Evolutionary conservation across 441 rosid genomes (phyloP).

Genomic region (Bruguiera hainesii): DNA sequence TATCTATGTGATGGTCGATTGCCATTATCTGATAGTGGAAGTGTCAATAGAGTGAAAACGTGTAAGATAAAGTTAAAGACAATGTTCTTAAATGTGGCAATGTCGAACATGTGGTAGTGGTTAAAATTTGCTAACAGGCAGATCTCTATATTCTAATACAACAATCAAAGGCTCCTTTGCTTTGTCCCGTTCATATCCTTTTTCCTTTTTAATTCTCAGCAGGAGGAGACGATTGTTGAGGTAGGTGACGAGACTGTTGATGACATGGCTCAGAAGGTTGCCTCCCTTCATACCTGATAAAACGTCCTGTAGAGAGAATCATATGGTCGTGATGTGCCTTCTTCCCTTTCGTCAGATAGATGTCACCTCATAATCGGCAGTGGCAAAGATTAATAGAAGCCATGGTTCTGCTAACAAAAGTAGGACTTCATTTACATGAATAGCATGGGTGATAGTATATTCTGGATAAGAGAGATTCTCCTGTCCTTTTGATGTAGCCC

Average conservation of each 20-base stretch:
- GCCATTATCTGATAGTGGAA: background rate
- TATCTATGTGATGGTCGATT: background rate
- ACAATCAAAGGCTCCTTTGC: too few species aligned
- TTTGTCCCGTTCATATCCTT: background rate
- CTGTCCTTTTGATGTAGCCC: slow-evolving; percentile 1
- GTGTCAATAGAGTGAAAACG: background rate
- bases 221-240: slow-evolving; percentile 53
- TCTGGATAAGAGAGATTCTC: slow-evolving; percentile 3
- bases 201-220: slow-evolving; percentile 20
- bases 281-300: slow-evolving; percentile 41
- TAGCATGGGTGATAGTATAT: slow-evolving; percentile 2
- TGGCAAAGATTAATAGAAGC: slow-evolving; percentile 20
- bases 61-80: background rate
- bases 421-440: slow-evolving; percentile 15
- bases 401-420: slow-evolving; percentile 11
- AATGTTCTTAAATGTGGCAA: too few species aligned
- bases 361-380: slow-evolving; percentile 10
- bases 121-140: too few species aligned
- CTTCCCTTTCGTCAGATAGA: slow-evolving; percentile 11
- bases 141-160: too few species aligned
- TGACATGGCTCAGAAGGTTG: slow-evolving; percentile 53
- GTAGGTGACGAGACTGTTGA: slow-evolving; percentile 41
- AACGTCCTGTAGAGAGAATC: slow-evolving; percentile 13
- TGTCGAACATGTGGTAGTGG: too few species aligned
- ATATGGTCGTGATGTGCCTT: slow-evolving; percentile 4